Evolutionary conservation across 1,284 basidiomycete species (phyloP).

Genomic region (Leccinum griseonigrum): DNA sequence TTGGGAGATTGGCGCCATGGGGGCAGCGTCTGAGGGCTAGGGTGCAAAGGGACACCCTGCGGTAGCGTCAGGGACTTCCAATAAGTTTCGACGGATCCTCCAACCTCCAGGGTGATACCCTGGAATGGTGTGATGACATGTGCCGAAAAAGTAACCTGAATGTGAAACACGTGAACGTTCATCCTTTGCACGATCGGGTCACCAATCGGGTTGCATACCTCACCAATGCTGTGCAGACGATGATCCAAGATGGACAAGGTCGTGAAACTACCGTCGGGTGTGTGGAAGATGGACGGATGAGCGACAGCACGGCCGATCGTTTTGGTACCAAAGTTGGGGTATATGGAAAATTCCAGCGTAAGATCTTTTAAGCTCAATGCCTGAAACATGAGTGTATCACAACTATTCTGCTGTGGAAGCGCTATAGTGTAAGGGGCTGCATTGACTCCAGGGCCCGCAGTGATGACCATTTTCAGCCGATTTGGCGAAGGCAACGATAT

Average conservation of each 20-base stretch:
- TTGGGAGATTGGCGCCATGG: conserved; percentile 36
- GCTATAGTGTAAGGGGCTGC: conserved; percentile 88
- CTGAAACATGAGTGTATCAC: conserved; percentile 90
- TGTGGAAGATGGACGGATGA: conserved; percentile 71
- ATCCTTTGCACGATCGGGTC: conserved; percentile 3
- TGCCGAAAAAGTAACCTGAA: conserved; percentile 83
- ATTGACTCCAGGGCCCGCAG: conserved; percentile 71
- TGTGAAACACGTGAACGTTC: conserved; percentile 16
- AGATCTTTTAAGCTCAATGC: conserved; percentile 65
- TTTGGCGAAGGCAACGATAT: conserved; percentile 65
- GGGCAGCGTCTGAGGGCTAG: conserved; percentile 25
- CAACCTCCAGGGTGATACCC: conserved; percentile 93
- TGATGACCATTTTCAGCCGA: conserved; percentile 94
- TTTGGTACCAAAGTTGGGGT: conserved; percentile 98
- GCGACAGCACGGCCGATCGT: conserved; percentile 94
- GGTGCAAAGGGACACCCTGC: conserved; percentile 37
- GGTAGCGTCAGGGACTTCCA: conserved; percentile 88
- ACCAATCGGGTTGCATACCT: conserved; percentile 47
- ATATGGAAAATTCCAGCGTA: conserved; percentile 90
- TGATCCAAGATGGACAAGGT: conserved; percentile 86
- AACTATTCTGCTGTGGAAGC: conserved; percentile 78
- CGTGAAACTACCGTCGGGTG: conserved; percentile 48
- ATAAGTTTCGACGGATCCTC: conserved; percentile 93
- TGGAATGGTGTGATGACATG: conserved; percentile 90
- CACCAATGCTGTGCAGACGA: conserved; percentile 91